A percentile compares a stretch with the other conserved stretches of the same genome.
phyloP scores from a whole-genome alignment of 1,284 basidiomycete genomes.

The Trichosporon sp. region DNA sequence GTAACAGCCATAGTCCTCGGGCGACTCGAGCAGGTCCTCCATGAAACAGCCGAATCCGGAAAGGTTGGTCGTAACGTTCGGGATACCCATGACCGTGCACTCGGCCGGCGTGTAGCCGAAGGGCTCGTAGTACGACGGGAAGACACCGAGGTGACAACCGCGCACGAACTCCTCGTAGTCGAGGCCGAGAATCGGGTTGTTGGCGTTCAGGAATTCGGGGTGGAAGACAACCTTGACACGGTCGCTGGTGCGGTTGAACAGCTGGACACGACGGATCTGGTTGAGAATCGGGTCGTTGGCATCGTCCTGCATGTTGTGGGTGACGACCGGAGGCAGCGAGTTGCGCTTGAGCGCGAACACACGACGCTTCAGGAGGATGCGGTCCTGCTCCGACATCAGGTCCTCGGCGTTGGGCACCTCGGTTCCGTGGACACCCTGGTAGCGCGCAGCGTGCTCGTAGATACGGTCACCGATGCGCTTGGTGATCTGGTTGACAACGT shows the following conservation, averaged over 20 bases:
- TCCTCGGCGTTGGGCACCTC: slow-evolving; percentile 65
- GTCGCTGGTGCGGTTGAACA: slow-evolving; percentile 79
- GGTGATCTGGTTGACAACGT: slow-evolving; percentile 92
- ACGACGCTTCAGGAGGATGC: slow-evolving; percentile 89
- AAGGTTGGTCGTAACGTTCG: slow-evolving; percentile 92
- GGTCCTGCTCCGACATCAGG: slow-evolving; percentile 84
- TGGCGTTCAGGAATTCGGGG: slow-evolving; percentile 95
- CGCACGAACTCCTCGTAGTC: slow-evolving; percentile 99
- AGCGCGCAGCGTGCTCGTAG: slow-evolving; percentile 89
- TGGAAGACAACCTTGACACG: slow-evolving; percentile 97
- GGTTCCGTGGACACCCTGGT: slow-evolving; percentile 67
- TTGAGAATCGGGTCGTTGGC: slow-evolving; percentile 85
- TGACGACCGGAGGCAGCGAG: slow-evolving; percentile 84
- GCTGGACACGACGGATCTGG: slow-evolving; percentile 85
- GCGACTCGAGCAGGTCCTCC: slow-evolving; percentile 94
- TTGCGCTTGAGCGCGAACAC: slow-evolving; percentile 94
- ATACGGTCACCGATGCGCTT: slow-evolving; percentile 82
- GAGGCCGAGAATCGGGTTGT: slow-evolving; percentile 92
- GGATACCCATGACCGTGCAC: slow-evolving; percentile 84
- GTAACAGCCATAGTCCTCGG: slow-evolving; percentile 72
- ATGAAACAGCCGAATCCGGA: slow-evolving; percentile 98
- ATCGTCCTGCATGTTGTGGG: slow-evolving; percentile 98
- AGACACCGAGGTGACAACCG: slow-evolving; percentile 95
- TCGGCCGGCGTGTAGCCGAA: slow-evolving; percentile 56
- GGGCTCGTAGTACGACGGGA: slow-evolving; percentile 74